Conservation (phyloP, 495 filamentous ascomycete genomes). For the Symbiotaphrina buchneri region DNA sequence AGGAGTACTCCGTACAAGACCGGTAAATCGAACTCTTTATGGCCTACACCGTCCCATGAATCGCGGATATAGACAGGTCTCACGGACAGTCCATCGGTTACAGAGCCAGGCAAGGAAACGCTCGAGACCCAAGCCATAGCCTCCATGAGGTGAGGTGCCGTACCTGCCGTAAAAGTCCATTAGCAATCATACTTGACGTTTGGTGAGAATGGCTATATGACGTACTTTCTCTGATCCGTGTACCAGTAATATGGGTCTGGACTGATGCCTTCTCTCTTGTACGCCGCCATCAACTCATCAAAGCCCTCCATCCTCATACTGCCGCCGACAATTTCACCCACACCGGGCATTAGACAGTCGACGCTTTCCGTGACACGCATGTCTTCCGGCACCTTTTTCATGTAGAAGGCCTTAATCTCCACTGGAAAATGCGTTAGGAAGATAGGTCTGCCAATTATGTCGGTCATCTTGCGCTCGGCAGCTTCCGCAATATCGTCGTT, state of each 20-base stretch:
- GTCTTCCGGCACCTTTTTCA: slow-evolving; percentile 77
- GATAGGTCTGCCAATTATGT: slow-evolving; percentile 84
- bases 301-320: slow-evolving; percentile 91
- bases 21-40: slow-evolving; percentile 23
- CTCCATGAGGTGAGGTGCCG: slow-evolving; percentile 81
- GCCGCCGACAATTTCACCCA: slow-evolving; percentile 92
- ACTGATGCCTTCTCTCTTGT: slow-evolving; percentile 68
- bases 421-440: slow-evolving; percentile 94
- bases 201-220: slow-evolving; percentile 9
- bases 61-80: slow-evolving; percentile 76
- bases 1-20: no score
- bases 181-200: not conserved
- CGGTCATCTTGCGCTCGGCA: slow-evolving; percentile 91
- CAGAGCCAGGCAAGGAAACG: slow-evolving; percentile 95
- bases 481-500: slow-evolving; percentile 98
- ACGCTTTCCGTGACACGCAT: slow-evolving; percentile 87
- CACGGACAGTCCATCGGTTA: slow-evolving; percentile 74
- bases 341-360: slow-evolving; percentile 87
- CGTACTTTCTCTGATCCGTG: slow-evolving; percentile 92
- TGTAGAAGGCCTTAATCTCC: slow-evolving; percentile 98
- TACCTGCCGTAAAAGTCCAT: slow-evolving; percentile 33
- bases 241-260: slow-evolving; percentile 94
- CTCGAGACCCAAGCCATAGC: slow-evolving; percentile 88
- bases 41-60: slow-evolving; percentile 91
- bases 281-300: slow-evolving; percentile 79